Evolutionary conservation across 176 grass and related monocot genomes (phyloP).

Genomic region (Urochloa ruziziensis): DNA sequence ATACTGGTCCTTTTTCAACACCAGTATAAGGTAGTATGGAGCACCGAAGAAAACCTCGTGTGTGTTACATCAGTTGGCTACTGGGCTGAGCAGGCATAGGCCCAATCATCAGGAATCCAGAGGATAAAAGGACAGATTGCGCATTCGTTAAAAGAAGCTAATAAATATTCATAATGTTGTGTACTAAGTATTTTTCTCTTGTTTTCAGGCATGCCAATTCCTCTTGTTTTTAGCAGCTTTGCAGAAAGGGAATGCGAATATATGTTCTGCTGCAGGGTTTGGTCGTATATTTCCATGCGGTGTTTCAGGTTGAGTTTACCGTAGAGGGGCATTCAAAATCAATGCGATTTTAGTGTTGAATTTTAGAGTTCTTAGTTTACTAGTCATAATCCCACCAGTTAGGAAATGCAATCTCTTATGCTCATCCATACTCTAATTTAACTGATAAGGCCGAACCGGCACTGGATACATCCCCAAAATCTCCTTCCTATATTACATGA

Average conservation of each 20-base stretch:
- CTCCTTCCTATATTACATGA: slow-evolving; percentile 4
- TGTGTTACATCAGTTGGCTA: neutral
- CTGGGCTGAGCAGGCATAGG: neutral
- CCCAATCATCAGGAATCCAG: neutral
- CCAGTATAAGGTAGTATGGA: too few relatives aligned
- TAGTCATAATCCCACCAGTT: neutral
- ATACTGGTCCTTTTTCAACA: too few relatives aligned
- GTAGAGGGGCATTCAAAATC: neutral
- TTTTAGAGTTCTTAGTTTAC: neutral
- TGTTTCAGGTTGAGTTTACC: neutral
- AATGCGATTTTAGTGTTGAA: neutral
- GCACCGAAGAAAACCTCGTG: too few relatives aligned
- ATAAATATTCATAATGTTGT: neutral
- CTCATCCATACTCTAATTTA: neutral
- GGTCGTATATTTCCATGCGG: neutral
- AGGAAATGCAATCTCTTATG: slow-evolving; percentile 3
- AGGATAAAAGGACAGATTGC: neutral
- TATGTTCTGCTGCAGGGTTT: neutral
- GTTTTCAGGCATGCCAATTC: neutral
- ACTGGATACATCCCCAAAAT: slow-evolving; percentile 10
- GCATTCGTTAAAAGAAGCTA: neutral
- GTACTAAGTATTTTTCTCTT: neutral
- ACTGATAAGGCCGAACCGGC: neutral
- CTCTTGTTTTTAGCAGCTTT: neutral
- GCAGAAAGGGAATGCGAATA: neutral